Evolutionary conservation across 2,329 filamentous ascomycete species (phyloP), one percentile per base, ranked within the genome.

Genomic region (Pezicula rhizophila): DNA sequence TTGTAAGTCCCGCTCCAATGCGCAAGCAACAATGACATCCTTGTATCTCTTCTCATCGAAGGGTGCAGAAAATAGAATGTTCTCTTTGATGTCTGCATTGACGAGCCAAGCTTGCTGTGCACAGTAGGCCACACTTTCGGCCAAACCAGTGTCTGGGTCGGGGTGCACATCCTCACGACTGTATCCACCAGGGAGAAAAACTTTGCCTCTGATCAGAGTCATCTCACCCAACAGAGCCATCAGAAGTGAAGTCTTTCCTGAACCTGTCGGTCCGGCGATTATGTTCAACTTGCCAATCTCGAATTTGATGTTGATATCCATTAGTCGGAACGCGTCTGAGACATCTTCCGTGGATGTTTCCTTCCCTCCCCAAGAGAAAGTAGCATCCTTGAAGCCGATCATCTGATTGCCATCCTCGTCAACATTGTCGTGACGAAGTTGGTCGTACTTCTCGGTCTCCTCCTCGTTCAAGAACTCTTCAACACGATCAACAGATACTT

Each of bases 221-320:
- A 99, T 99, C 70, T 99, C 93, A 52, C 93, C 93, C 2, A 99
- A 79, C 23, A 99, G 74, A 25, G 91, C 93, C 92, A 99, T 96
- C 17, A 99, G 75, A 62, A 99, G 73, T 0, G 92, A 97, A 0
- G 92, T 96, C 74, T 99, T 99, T 57, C 93, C 93, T 46, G 87
- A 93, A 12, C 93, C 93, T 3, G 93, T 99, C 2, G 92, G 86
- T 1, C 93, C 93, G 35, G 90, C 87, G 60, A 99, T 87, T 44
- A 99, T 84, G 63, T 96, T 99, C 52, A 99, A 79, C 60, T 90
- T 83, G 51, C 89, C 90, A 49, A 95, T 79, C 49, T 80, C 76
- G 68, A 99, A 99, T 52, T 87, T 80, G 47, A 97, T 68, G 57
- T 95, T 74, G 43, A 99, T 66, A 61, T 96, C 84, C 58, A 96